Percentiles rank a stretch among this genome's conserved stretches.
Conservation (phyloP, 129 eudicot genomes). For the Heracleum sosnowskyi region DNA sequence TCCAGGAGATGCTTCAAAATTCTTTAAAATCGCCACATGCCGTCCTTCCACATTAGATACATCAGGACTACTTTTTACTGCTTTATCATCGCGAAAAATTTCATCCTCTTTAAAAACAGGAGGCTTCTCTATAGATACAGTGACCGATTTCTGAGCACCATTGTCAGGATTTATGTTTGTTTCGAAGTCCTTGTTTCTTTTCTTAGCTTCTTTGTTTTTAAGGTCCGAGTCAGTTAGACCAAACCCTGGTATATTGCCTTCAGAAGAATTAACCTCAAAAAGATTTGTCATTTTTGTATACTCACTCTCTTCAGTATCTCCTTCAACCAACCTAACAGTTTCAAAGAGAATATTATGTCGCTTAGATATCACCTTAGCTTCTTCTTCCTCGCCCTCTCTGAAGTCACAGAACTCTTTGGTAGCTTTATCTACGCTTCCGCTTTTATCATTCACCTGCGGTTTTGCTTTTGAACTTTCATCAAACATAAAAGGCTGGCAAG, state of each 20-base stretch:
- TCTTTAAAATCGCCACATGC: slow-evolving; percentile 7
- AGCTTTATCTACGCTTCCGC: slow-evolving; percentile 1
- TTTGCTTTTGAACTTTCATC: slow-evolving; percentile 22
- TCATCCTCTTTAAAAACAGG: slow-evolving; percentile 20
- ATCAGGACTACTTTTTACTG: slow-evolving; percentile 18
- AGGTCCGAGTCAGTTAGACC: slow-evolving; percentile 21
- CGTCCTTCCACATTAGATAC: slow-evolving; percentile 20
- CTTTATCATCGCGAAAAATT: slow-evolving; percentile 11
- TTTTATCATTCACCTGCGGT: slow-evolving; percentile 37
- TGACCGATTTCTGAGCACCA: slow-evolving; percentile 32
- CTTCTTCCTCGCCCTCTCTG: slow-evolving; percentile 24
- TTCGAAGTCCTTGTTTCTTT: slow-evolving; percentile 34
- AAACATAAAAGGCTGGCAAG: slow-evolving; percentile 19
- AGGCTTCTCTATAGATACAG: slow-evolving; percentile 25
- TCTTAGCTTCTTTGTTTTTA: slow-evolving; percentile 22
- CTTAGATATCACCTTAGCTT: slow-evolving; percentile 3
- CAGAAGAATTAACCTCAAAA: slow-evolving; percentile 22
- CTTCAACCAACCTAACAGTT: slow-evolving; percentile 16
- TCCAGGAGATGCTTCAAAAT: background rate
- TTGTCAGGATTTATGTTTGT: slow-evolving; percentile 23
- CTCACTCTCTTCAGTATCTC: slow-evolving; percentile 19
- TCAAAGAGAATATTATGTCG: slow-evolving; percentile 10
- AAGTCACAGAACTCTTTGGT: slow-evolving; percentile 18
- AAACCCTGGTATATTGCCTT: slow-evolving; percentile 13
- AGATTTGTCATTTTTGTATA: slow-evolving; percentile 17